phyloP scores from a whole-genome alignment of 2,329 filamentous ascomycete species.

The Fusarium drepaniforme region DNA sequence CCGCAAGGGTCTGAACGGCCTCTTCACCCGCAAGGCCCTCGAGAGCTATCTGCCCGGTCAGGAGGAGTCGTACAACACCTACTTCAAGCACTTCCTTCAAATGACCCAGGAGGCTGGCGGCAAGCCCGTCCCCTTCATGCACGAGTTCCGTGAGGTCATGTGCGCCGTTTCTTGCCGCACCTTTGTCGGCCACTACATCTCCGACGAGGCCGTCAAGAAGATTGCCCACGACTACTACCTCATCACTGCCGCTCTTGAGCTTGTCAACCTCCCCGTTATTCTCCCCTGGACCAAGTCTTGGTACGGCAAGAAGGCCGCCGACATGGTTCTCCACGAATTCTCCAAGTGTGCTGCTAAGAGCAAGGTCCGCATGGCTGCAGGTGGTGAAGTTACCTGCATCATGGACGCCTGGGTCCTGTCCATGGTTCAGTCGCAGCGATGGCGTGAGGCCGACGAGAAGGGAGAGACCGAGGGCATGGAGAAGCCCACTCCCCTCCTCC shows the following conservation, averaged over 20 bases:
- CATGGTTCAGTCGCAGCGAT: constrained; percentile 87
- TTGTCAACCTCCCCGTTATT: constrained; percentile 99
- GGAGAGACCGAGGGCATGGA: constrained; percentile 78
- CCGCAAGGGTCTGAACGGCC: constrained; percentile 93
- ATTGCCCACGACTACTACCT: constrained; percentile 97
- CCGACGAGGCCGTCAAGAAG: constrained; percentile 89
- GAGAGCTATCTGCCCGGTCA: constrained; percentile 91
- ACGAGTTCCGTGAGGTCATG: constrained; percentile 92
- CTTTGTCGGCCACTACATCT: constrained; percentile 97
- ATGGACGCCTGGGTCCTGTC: constrained; percentile 94
- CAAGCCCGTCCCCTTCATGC: constrained; percentile 89
- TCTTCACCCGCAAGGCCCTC: constrained; percentile 93
- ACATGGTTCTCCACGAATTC: constrained; percentile 92
- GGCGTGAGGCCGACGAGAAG: constrained; percentile 81
- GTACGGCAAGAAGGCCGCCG: constrained; percentile 96
- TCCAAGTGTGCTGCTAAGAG: constrained; percentile 92
- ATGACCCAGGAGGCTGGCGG: constrained; percentile 79
- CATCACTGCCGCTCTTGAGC: constrained; percentile 93
- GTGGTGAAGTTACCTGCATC: constrained; percentile 89
- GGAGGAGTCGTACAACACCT: constrained; percentile 90
- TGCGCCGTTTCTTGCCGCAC: constrained; percentile 94
- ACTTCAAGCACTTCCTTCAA: constrained; percentile 83
- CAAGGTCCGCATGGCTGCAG: constrained; percentile 91
- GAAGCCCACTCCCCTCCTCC: constrained; percentile 86
- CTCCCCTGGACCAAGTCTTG: constrained; percentile 94